phyloP scores from a whole-genome alignment of 192 early-diverging fungal genomes.

The Martensiomyces pterosporus region DNA sequence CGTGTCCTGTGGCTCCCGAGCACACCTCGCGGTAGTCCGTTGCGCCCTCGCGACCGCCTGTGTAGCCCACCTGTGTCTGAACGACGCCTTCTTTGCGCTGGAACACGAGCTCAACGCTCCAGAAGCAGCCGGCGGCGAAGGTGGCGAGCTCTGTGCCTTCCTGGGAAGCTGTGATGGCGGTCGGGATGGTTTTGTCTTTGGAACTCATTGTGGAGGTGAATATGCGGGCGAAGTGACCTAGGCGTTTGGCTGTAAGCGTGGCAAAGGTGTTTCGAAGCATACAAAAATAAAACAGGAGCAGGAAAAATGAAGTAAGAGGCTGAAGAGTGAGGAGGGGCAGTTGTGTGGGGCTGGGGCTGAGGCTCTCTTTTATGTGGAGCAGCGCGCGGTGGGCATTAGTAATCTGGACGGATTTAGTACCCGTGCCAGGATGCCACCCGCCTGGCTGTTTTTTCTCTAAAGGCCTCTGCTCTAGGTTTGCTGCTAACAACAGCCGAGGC shows the following conservation, averaged over 20 bases:
- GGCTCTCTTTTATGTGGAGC: no score
- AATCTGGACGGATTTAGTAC: no score
- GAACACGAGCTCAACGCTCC: constrained; percentile 58
- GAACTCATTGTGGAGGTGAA: constrained; percentile 17
- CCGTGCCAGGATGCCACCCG: no score
- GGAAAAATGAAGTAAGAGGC: neutral
- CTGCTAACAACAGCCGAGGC: no score
- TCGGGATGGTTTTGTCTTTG: constrained; percentile 27
- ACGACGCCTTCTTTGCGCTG: constrained; percentile 46
- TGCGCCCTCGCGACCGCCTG: constrained; percentile 45
- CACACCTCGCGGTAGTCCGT: constrained; percentile 50
- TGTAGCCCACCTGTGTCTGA: constrained; percentile 65
- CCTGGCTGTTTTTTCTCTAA: no score
- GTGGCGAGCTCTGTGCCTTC: constrained; percentile 57
- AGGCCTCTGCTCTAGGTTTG: no score
- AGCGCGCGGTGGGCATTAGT: no score
- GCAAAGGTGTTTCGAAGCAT: constrained; percentile 11
- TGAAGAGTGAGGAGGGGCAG: no score
- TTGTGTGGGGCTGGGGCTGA: no score
- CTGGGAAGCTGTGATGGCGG: constrained; percentile 14
- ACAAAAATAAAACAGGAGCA: constrained; percentile 1
- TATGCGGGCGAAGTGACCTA: constrained; percentile 10
- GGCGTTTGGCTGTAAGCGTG: no score
- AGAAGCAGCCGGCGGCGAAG: constrained; percentile 94
- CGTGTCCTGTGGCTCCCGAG: constrained; percentile 70